Base-by-base conservation (phyloP, 1,284 basidiomycete species). In the Quambalaria eucalypti region DNA sequence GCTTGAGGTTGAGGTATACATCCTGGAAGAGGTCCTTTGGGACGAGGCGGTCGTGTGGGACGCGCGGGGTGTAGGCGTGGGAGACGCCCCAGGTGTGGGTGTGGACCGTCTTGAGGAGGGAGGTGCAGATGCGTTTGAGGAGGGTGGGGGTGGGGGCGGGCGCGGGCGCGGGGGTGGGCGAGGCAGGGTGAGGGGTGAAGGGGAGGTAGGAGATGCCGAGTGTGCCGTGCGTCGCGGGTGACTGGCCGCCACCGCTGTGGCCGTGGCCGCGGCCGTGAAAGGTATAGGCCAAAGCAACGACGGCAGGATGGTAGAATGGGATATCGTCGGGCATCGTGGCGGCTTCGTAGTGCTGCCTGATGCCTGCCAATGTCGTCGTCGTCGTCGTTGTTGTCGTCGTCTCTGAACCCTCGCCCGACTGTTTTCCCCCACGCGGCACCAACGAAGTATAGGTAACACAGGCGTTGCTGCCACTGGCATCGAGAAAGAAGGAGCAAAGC, bases 21-120 rank as follows among this genome's bases (percentile, higher is more conserved):
- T 97, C 91, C 66, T 95, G 91, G 68, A 91, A 96, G 3, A 78
- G 74, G 52, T 89, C 86, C 23, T 87, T 79, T 0, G 84, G 81
- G 2, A 95, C 81, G 16, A 96, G 67, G 14, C 83, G 80, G 74
- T 97, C 92, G 70, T 97, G 93, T 7, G 81, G 71, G 0, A 92
- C 86, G 1, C 90, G 83, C 73, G 96, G 96, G 73, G 83, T 82
- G 78, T 95, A 96, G 48, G 85, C 83, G 1, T 83, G 84, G 61
- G 84, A 68, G 2, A 82, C 81, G 4, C 92, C 91, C 83, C 85
- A 88, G 9, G 87, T 86, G 69, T 95, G 89, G 46, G 87, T 83
- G 75, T 90, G 86, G 19, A 92, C 74, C 0, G 86, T 84, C 57
- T 90, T 87, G 9, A 96, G 80, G 7, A 97, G 81, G 0, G 85